These are phyloP conservation scores for Populus pruinosa DNA, from an alignment of 345 rosid genomes.

Conservation along the genomic window DNA sequence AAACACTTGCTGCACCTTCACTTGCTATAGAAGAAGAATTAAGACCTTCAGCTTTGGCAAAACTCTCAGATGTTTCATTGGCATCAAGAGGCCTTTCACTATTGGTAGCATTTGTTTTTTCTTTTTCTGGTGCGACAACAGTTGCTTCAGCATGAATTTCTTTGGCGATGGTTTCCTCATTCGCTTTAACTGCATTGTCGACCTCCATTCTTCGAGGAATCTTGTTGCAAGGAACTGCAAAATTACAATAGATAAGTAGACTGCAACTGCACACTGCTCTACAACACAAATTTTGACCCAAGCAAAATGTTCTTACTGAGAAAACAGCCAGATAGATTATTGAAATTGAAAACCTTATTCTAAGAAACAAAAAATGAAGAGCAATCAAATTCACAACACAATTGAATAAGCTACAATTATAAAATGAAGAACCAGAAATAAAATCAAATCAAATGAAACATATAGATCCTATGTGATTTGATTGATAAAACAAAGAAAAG, in stretches of 20 bases:
- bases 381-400: neutral
- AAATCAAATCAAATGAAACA: neutral
- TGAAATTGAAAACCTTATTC: neutral
- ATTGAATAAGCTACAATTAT: neutral
- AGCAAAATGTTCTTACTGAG: neutral
- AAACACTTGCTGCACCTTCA: constrained; percentile 28
- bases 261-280: neutral
- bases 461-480: constrained; percentile 5
- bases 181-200: constrained; percentile 35
- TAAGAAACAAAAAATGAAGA: neutral
- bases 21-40: constrained; percentile 22
- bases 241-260: constrained; percentile 10
- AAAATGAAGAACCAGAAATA: too few species aligned
- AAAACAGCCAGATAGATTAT: neutral
- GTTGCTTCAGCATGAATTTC: constrained; percentile 30
- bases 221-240: constrained; percentile 17
- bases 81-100: constrained; percentile 13
- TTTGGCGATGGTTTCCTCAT: constrained; percentile 34
- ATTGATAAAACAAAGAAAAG: neutral
- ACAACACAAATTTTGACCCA: neutral
- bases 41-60: constrained; percentile 28
- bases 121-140: constrained; percentile 29
- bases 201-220: constrained; percentile 51
- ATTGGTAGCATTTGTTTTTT: constrained; percentile 27
- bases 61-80: constrained; percentile 28